These are phyloP conservation scores for Lactarius pseudohatsudake DNA, from an alignment of 768 basidiomycete species.

Conservation along the genomic window DNA sequence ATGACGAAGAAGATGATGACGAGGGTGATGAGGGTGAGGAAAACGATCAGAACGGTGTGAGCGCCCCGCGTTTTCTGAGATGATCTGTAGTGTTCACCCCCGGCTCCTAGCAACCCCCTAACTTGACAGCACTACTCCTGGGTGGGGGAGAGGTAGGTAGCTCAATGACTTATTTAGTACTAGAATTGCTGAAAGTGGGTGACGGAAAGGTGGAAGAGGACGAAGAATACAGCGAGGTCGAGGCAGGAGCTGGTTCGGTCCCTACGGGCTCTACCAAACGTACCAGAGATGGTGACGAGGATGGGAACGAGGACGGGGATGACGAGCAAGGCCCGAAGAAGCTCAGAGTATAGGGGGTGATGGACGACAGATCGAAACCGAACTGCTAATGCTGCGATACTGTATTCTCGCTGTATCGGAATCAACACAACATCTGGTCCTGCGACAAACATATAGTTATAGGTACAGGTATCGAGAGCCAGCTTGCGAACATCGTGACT, in stretches of 20 bases:
- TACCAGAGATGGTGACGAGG: constrained; percentile 8
- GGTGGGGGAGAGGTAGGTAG: constrained; percentile 9
- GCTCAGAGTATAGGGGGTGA: constrained; percentile 9
- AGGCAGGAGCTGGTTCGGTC: background rate
- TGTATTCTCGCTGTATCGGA: background rate
- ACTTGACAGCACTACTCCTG: constrained; percentile 21
- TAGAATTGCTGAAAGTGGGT: constrained; percentile 2
- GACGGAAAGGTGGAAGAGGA: constrained; percentile 3
- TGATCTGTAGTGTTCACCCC: background rate
- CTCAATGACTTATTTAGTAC: background rate
- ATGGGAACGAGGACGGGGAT: constrained; percentile 1
- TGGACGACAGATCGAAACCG: background rate
- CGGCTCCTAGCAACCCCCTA: background rate
- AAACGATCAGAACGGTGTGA: constrained; percentile 21
- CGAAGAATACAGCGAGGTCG: constrained; percentile 4
- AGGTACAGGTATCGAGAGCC: constrained; percentile 3
- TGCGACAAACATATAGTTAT: constrained; percentile 10
- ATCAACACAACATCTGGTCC: constrained; percentile 6
- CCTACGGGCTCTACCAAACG: constrained; percentile 16
- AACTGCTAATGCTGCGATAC: constrained; percentile 2
- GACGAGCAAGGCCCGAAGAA: constrained; percentile 21
- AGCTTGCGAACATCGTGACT: background rate
- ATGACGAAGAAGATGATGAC: constrained; percentile 1
- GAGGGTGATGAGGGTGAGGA: constrained; percentile 11
- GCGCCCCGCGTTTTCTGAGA: background rate